A percentile compares a stretch with the other conserved stretches of the same genome.
These are phyloP conservation scores for Eutrema salsugineum DNA, from an alignment of 441 rosid species.

Conservation along the genomic window DNA sequence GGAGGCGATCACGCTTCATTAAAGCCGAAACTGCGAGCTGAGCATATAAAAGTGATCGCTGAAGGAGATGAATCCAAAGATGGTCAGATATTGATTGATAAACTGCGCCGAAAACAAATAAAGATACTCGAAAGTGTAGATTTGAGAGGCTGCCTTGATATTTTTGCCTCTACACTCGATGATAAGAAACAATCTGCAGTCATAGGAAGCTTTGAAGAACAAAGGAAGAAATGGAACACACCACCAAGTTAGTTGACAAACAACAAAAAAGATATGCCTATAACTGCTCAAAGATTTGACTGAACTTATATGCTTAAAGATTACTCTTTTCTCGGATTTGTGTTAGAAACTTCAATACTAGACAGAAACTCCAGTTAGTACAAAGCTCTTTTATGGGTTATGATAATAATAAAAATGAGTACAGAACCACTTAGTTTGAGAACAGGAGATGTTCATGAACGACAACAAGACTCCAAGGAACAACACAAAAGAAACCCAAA, in stretches of 20 bases:
- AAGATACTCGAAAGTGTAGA: constrained; percentile 47
- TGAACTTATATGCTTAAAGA: neutral
- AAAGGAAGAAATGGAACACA: constrained; percentile 53
- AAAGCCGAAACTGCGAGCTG: constrained; percentile 34
- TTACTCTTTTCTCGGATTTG: neutral
- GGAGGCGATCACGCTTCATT: constrained; percentile 38
- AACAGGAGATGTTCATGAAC: neutral
- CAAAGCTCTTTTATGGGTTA: neutral
- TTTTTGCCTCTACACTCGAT: constrained; percentile 47
- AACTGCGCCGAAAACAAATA: constrained; percentile 41
- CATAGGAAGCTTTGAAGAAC: constrained; percentile 72
- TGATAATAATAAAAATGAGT: neutral
- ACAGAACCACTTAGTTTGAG: neutral
- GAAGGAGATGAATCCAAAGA: constrained; percentile 53
- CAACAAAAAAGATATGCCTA: neutral
- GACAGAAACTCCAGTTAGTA: neutral
- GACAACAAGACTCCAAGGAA: neutral
- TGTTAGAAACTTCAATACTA: neutral
- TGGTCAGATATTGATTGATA: constrained; percentile 47
- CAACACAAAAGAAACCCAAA: neutral
- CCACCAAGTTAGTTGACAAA: constrained; percentile 27
- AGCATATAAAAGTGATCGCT: constrained; percentile 46
- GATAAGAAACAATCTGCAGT: constrained; percentile 60
- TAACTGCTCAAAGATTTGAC: neutral
- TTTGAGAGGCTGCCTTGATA: constrained; percentile 35